These are phyloP conservation scores for Paracorniculantispora psalliotae DNA, from an alignment of 2,329 filamentous ascomycete species.

Conservation along the genomic window DNA sequence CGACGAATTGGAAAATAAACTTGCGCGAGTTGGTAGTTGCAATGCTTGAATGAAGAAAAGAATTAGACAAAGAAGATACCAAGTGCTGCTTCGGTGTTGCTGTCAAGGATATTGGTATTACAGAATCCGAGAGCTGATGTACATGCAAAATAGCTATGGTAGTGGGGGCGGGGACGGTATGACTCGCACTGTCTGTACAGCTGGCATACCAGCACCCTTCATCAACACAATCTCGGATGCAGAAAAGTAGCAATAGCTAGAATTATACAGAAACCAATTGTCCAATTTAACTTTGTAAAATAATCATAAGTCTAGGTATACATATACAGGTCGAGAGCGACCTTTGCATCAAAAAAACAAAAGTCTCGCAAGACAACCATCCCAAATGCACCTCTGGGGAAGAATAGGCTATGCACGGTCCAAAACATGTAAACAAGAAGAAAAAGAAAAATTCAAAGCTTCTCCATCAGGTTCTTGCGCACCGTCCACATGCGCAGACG, in stretches of 20 bases:
- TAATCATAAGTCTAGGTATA: background rate
- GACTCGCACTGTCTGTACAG: slow-evolving; percentile 1
- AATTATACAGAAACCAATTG: background rate
- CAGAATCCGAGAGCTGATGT: too few species aligned
- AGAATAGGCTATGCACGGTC: background rate
- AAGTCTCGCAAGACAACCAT: background rate
- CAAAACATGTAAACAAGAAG: background rate
- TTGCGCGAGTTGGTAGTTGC: too few species aligned
- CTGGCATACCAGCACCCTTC: background rate
- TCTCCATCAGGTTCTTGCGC: slow-evolving; percentile 80
- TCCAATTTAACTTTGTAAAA: background rate
- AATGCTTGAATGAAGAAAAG: too few species aligned
- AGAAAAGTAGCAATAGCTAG: too few species aligned
- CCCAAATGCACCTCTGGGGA: background rate
- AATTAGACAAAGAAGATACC: too few species aligned
- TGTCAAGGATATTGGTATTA: too few species aligned
- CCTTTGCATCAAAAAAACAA: background rate
- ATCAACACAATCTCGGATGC: too few species aligned
- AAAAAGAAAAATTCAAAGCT: slow-evolving; percentile 40
- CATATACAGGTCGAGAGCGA: background rate
- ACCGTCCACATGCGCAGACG: slow-evolving; percentile 91
- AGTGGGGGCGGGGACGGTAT: slow-evolving; percentile 18
- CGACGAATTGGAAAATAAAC: too few species aligned
- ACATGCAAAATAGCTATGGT: too few species aligned
- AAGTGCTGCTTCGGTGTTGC: too few species aligned